phyloP scores from a whole-genome alignment of 2,329 filamentous ascomycete genomes.

The Fusarium sp. region DNA sequence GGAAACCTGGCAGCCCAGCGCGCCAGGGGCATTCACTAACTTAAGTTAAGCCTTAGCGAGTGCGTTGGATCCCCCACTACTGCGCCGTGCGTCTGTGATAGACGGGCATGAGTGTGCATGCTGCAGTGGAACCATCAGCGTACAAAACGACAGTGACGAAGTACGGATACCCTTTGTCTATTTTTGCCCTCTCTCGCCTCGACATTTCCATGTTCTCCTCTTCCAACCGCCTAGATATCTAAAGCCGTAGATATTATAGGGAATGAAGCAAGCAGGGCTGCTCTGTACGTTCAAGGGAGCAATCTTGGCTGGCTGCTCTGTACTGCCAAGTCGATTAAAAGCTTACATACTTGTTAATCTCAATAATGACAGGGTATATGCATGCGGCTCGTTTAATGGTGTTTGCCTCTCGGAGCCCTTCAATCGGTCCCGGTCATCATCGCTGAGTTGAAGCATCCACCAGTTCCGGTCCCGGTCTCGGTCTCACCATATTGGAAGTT shows the following conservation, averaged over 20 bases:
- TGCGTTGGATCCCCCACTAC: constrained; percentile 14
- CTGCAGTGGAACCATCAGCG: constrained; percentile 21
- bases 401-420: constrained; percentile 9
- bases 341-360: not conserved
- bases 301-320: constrained; percentile 12
- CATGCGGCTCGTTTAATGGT: constrained; percentile 8
- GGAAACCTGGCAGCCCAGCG: constrained; percentile 22
- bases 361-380: constrained; percentile 20
- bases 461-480: constrained; percentile 9
- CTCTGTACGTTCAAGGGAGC: constrained; percentile 8
- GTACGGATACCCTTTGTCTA: constrained; percentile 16
- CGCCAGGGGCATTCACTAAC: constrained; percentile 9
- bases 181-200: constrained; percentile 21
- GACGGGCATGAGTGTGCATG: constrained; percentile 19
- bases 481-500: constrained; percentile 9
- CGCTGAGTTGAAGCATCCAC: constrained; percentile 8
- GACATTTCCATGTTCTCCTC: not conserved
- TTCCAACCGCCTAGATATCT: not conserved
- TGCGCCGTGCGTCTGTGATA: constrained; percentile 14
- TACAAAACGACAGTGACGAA: constrained; percentile 18
- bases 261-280: constrained; percentile 26
- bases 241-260: not conserved
- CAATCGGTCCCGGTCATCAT: constrained; percentile 13
- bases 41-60: constrained; percentile 26
- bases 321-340: not conserved